phyloP scores from a whole-genome alignment of 2,329 filamentous ascomycete genomes.

The Kalmusia sp. region DNA sequence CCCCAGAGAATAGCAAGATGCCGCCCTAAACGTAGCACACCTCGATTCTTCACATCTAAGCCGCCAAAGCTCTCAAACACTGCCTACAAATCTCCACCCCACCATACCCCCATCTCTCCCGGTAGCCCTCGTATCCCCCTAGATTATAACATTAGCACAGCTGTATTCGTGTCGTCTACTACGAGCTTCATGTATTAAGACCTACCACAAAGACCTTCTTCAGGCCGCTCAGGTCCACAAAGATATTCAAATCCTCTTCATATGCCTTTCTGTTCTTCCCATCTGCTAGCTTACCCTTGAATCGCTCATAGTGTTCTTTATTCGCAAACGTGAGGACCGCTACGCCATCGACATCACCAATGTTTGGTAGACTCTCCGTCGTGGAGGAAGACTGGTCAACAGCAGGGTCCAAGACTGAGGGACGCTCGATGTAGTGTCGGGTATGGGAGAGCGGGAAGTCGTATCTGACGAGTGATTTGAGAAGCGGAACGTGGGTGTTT shows the following conservation, averaged over 20 bases:
- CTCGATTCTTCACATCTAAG: too few species aligned
- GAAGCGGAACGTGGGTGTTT: slow-evolving; percentile 27
- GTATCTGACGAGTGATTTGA: slow-evolving; percentile 25
- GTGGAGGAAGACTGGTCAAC: slow-evolving; percentile 5
- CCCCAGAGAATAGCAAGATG: too few species aligned
- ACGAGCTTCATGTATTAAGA: not conserved
- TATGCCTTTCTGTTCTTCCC: slow-evolving; percentile 13
- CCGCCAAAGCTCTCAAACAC: slow-evolving; percentile 11
- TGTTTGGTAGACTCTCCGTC: not conserved
- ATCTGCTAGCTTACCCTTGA: slow-evolving; percentile 16
- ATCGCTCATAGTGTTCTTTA: slow-evolving; percentile 24
- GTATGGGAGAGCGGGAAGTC: slow-evolving; percentile 29
- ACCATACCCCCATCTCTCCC: slow-evolving; percentile 21
- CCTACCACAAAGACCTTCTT: slow-evolving; percentile 17
- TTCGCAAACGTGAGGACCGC: slow-evolving; percentile 25
- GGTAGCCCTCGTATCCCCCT: slow-evolving; percentile 22
- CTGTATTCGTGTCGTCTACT: not conserved
- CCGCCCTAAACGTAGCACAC: too few species aligned
- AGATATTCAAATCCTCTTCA: slow-evolving; percentile 19
- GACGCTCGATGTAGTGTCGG: slow-evolving; percentile 29
- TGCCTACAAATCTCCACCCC: slow-evolving; percentile 26
- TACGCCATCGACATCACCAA: slow-evolving; percentile 26
- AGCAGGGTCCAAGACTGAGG: not conserved
- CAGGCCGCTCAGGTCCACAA: slow-evolving; percentile 19
- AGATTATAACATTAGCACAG: too few species aligned